A percentile compares a stretch with the other conserved stretches of the same genome.
Evolutionary conservation across 352 stramenopile genomes (phyloP).

Genomic region (Phytophthora idaei): DNA sequence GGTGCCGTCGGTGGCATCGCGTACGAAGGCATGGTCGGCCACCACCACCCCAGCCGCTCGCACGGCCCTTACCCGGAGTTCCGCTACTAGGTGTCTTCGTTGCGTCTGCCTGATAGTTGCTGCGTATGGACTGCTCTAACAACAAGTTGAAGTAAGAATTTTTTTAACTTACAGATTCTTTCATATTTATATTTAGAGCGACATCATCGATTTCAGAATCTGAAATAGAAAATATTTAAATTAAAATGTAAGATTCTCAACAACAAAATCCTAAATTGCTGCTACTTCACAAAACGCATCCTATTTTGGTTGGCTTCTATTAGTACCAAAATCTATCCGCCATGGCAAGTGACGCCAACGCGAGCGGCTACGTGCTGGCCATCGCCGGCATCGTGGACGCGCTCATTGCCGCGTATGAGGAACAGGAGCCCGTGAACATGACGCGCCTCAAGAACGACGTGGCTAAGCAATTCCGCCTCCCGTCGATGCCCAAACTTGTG

Average conservation of each 20-base stretch:
- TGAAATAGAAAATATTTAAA: too few relatives aligned
- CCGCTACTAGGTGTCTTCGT: slow-evolving; percentile 20
- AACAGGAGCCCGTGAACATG: slow-evolving; percentile 92
- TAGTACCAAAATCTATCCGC: not conserved
- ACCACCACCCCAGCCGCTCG: slow-evolving; percentile 54
- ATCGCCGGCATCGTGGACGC: slow-evolving; percentile 92
- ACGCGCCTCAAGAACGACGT: slow-evolving; percentile 93
- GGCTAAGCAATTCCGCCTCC: slow-evolving; percentile 90
- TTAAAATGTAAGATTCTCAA: too few relatives aligned
- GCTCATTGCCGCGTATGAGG: slow-evolving; percentile 92
- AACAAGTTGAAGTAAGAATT: too few relatives aligned
- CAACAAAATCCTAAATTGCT: not conserved
- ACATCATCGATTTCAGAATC: too few relatives aligned
- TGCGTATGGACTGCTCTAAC: not conserved
- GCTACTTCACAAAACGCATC: not conserved
- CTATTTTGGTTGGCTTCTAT: not conserved
- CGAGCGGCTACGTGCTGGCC: slow-evolving; percentile 73
- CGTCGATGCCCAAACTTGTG: slow-evolving; percentile 93
- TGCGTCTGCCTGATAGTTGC: too few relatives aligned
- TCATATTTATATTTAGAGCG: too few relatives aligned
- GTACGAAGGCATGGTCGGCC: slow-evolving; percentile 64
- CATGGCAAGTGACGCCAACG: slow-evolving; percentile 11
- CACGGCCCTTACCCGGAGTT: slow-evolving; percentile 30
- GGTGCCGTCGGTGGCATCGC: slow-evolving; percentile 44
- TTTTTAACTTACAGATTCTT: too few relatives aligned